phyloP scores from a whole-genome alignment of 805 yeast species.

The Ogataea pignaliae region DNA sequence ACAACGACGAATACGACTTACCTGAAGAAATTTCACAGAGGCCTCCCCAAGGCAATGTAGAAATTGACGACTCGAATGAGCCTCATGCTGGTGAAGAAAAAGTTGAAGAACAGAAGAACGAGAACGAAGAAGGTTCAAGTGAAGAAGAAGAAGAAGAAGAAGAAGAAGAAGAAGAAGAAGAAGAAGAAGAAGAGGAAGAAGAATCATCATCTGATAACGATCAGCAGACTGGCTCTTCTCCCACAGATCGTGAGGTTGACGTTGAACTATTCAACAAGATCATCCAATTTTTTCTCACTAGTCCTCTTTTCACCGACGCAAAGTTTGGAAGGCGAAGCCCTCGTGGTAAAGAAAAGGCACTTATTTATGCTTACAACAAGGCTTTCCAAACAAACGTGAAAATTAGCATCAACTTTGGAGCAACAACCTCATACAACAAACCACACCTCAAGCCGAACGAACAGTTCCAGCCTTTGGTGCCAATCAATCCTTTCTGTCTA shows the following conservation, averaged over 20 bases:
- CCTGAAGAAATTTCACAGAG: too few relatives aligned
- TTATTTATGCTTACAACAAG: constrained; percentile 32
- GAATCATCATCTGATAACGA: constrained; percentile 6
- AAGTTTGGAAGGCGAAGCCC: constrained; percentile 32
- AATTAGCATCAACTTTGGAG: constrained; percentile 26
- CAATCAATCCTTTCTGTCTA: constrained; percentile 43
- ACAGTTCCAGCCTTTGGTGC: constrained; percentile 39
- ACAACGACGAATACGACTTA: background rate
- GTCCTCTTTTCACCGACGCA: constrained; percentile 31
- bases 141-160: background rate
- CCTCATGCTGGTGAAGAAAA: too few relatives aligned
- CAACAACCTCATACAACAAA: constrained; percentile 35
- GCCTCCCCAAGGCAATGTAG: background rate
- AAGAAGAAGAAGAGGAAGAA: constrained; percentile 1
- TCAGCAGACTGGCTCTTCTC: constrained; percentile 7
- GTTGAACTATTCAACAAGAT: constrained; percentile 32
- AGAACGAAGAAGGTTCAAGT: too few relatives aligned
- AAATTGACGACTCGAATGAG: background rate
- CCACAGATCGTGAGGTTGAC: constrained; percentile 33
- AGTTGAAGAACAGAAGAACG: too few relatives aligned
- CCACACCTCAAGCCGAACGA: constrained; percentile 35
- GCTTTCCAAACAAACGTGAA: constrained; percentile 20
- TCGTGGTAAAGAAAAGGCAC: constrained; percentile 29
- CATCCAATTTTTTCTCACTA: constrained; percentile 26
- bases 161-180: background rate